A percentile compares a stretch with the other conserved stretches of the same genome.
These are phyloP conservation scores for Pouteria campechiana DNA, from an alignment of 179 eudicot genomes.

Conservation along the genomic window DNA sequence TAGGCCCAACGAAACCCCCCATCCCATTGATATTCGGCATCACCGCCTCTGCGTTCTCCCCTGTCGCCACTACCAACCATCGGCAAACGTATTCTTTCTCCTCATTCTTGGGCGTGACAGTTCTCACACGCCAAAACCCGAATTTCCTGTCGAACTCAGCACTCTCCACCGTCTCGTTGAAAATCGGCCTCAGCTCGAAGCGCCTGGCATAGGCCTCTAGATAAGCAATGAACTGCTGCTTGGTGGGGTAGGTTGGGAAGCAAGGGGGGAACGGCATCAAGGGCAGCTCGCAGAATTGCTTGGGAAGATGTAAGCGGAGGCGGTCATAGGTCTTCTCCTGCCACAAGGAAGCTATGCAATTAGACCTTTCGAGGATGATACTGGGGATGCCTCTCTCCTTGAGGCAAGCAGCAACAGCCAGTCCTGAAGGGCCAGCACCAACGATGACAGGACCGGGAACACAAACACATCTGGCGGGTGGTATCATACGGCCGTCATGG, in stretches of 20 bases:
- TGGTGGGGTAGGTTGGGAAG: constrained; percentile 64
- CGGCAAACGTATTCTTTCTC: constrained; percentile 42
- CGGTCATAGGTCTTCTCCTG: constrained; percentile 67
- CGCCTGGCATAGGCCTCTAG: constrained; percentile 38
- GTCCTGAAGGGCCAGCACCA: constrained; percentile 89
- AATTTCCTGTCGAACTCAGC: constrained; percentile 36
- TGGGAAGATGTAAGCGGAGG: constrained; percentile 71
- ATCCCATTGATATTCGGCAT: constrained; percentile 47
- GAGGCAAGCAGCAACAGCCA: constrained; percentile 65
- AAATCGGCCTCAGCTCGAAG: constrained; percentile 44
- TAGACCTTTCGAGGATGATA: constrained; percentile 46
- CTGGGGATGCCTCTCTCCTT: constrained; percentile 42
- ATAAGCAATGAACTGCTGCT: constrained; percentile 50
- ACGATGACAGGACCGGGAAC: constrained; percentile 72
- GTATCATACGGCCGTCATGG: background rate
- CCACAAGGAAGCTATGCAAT: constrained; percentile 83
- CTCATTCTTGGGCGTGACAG: constrained; percentile 7
- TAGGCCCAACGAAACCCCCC: constrained; percentile 31
- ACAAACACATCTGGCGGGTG: constrained; percentile 13
- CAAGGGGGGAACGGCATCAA: constrained; percentile 43
- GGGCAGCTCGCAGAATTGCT: constrained; percentile 71
- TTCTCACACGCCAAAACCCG: constrained; percentile 51
- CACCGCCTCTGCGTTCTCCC: constrained; percentile 83
- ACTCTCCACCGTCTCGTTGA: constrained; percentile 29
- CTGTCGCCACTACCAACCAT: constrained; percentile 91